A percentile compares a stretch with the other conserved stretches of the same genome.
phyloP scores from a whole-genome alignment of 306 rosid genomes.

The Oemleria cerasiformis region DNA sequence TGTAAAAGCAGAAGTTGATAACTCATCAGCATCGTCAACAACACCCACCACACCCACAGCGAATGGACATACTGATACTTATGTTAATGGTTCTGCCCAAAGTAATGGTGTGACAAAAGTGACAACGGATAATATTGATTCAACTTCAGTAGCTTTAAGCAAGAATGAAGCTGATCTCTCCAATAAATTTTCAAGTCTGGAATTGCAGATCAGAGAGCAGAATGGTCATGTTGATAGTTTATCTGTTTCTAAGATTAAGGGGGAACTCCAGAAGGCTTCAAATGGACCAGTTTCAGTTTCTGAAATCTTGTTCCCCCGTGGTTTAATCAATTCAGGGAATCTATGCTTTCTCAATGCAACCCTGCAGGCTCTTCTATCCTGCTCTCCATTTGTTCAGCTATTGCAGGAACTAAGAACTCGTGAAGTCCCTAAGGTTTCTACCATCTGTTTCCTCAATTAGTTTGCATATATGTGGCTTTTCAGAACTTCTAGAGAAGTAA shows the following conservation, averaged over 20 bases:
- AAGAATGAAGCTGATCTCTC: constrained; percentile 32
- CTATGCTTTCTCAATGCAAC: constrained; percentile 89
- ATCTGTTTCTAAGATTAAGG: constrained; percentile 25
- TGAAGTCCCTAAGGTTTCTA: constrained; percentile 61
- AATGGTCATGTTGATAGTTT: constrained; percentile 35
- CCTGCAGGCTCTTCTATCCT: constrained; percentile 85
- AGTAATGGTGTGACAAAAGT: constrained; percentile 34
- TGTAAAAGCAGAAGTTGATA: constrained; percentile 22
- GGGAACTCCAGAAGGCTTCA: constrained; percentile 37
- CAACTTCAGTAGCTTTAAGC: constrained; percentile 19
- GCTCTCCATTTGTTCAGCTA: constrained; percentile 81
- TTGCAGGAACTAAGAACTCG: constrained; percentile 61
- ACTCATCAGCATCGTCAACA: constrained; percentile 27
- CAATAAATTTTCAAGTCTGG: constrained; percentile 49
- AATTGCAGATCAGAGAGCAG: constrained; percentile 28
- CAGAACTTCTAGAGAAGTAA: neutral
- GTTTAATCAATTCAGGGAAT: constrained; percentile 82
- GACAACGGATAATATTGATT: constrained; percentile 5
- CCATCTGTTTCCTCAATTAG: constrained; percentile 6
- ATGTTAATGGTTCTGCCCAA: constrained; percentile 13
- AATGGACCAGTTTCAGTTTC: constrained; percentile 38
- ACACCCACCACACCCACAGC: constrained; percentile 34
- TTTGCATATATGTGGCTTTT: constrained; percentile 1
- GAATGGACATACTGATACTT: constrained; percentile 43
- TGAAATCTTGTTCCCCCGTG: constrained; percentile 60